Evolutionary conservation across 2,329 filamentous ascomycete genomes (phyloP), one percentile per base, ranked within the genome.

Genomic region (Talaromyces rugulosus): DNA sequence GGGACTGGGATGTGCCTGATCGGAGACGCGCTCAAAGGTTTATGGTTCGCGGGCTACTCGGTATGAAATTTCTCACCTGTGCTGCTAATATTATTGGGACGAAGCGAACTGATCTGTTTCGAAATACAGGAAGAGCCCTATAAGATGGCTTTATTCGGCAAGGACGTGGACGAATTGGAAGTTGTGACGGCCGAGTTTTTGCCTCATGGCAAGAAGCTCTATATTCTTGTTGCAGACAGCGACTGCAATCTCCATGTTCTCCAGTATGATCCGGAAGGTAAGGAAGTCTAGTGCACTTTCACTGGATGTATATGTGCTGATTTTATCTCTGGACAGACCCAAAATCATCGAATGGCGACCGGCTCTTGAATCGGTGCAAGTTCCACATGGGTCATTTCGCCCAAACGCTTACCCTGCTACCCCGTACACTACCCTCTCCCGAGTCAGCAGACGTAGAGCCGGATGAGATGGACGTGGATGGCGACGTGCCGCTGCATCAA

Each of bases 21-120:
- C 78, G 90, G 91, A 0, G 95, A 99, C 77, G 91, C 90, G 0
- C 87, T 95, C 72, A 96, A 96, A 78, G 95, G 95, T 0, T 82
- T 98, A 2, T 98, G 95, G 92, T 96, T 99, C 68, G 90, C 91
- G 0, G 95, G 95, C 0, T 99, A 97, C 72, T 95, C 91, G 8
- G 83, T 85, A 81, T 58, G 80, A 70, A 23, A 23, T 23, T 55
- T 28, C 14, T 40, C 52, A 27, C 5, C 27, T 36, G 64, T 30
- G 50, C 12, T 52, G 16, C 16, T 18, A 36, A 28, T 4, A 28
- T 34, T 23, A 9, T 54, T n/a, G 14, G n/a, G 53, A 42, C 16
- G 28, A 55, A 8, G 23, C 63, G 50, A 56, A 31, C 23, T 56
- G 31, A 47, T n/a, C 12, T 56, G 56, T 47, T 52, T 33, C 16